Base-by-base conservation (phyloP, 805 yeast species). In the Wickerhamomyces queroliae region DNA sequence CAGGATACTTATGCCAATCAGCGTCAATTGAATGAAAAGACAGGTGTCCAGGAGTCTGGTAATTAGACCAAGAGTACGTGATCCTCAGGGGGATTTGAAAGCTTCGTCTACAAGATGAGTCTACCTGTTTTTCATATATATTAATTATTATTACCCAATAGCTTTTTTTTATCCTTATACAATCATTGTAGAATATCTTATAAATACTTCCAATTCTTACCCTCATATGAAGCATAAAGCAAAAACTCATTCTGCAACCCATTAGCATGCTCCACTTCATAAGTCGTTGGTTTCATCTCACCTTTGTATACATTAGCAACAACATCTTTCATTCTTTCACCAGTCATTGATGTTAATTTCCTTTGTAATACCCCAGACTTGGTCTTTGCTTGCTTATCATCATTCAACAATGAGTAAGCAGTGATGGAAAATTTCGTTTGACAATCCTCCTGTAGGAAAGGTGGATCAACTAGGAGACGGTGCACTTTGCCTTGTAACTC, bases 231-330 rank as follows among this genome's bases (percentile, higher is more conserved):
- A 2, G 96, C 87, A 54, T 85, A 89, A 50, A 96, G 87, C 50
- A 85, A 67, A 61, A 86, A 89, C 60, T 89, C 96, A 55, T 89
- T 89, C 54, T 90, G 81, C 44, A 89, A 68, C 0, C 95, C 95
- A 52, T 85, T 84, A 41, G 79, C 80, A 54, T 89, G 96, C 48
- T 81, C 83, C 1, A 96, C 96, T 30, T 62, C 56, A 56, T 83
- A 89, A 26, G 70, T 64, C 0, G 96, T 89, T 37, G 79, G 69
- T 18, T 63, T 52, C 1, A 82, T 69, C n/a, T n/a, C n/a, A 33
- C 72, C 84, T 5, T 88, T 85, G 52, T 87, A 88, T 15, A 72
- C 72, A 36, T 70, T 63, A 25, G 64, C 55, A 26, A 88, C 76
- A n/a, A 83, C 60, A 3, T 72, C 72, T 18, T 69, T 67, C 90